Evolutionary conservation across 192 early-diverging fungal species (phyloP).

Genomic region (Backusella macrospora): DNA sequence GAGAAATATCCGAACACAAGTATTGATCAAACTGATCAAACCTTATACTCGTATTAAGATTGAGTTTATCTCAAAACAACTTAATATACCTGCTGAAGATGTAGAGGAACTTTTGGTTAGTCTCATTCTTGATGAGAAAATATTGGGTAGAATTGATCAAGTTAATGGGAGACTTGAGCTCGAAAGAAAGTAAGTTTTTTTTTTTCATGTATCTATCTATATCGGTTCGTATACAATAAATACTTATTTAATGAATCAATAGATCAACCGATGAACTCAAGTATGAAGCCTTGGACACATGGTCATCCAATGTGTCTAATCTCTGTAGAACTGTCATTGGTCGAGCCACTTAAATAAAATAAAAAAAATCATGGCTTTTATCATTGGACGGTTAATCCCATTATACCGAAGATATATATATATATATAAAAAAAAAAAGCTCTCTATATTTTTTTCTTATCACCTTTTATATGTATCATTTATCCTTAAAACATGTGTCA

Average conservation of each 20-base stretch:
- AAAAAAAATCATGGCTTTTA: neutral
- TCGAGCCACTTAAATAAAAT: conserved; percentile 46
- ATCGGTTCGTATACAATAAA: neutral
- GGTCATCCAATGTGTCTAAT: conserved; percentile 64
- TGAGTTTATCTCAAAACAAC: conserved; percentile 74
- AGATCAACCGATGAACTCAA: conserved; percentile 64
- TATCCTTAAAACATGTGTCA: no score
- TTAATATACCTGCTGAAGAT: conserved; percentile 76
- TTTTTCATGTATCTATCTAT: neutral
- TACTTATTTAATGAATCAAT: conserved; percentile 9
- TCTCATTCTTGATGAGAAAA: conserved; percentile 88
- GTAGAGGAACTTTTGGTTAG: conserved; percentile 86
- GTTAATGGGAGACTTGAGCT: conserved; percentile 79
- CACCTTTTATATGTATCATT: neutral
- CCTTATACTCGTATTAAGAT: conserved; percentile 95
- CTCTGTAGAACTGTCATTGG: conserved; percentile 64
- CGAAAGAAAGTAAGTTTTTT: conserved; percentile 59
- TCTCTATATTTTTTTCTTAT: neutral
- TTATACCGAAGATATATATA: neutral
- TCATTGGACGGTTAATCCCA: neutral
- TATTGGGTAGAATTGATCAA: conserved; percentile 89
- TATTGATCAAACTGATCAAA: conserved; percentile 78
- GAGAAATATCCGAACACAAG: conserved; percentile 92
- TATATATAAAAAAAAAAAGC: no score
- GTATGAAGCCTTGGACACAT: conserved; percentile 74